Evolutionary conservation across 495 filamentous ascomycete species (phyloP), one percentile per base, ranked within the genome.

Genomic region (Parathielavia appendiculata): DNA sequence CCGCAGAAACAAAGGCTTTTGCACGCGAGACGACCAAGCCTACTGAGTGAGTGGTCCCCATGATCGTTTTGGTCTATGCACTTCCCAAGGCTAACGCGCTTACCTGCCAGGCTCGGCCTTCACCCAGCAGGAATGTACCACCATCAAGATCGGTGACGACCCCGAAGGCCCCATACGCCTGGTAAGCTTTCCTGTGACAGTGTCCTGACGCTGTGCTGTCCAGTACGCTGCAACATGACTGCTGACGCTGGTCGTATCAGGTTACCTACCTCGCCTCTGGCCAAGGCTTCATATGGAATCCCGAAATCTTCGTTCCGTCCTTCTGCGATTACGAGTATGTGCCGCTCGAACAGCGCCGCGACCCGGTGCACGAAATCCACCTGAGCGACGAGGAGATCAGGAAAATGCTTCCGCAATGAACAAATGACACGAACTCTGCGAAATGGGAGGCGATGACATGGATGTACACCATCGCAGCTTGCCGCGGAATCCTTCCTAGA

Each of bases 271-370:
- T 88, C 44, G 79, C 83, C 54, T 81, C 82, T 5, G 84, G 79
- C 58, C 85, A 88, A 69, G 85, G 85, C 46, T 88, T 86, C 64
- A 79, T 83, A 19, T 88, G 85, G 85, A 88, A 87, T 69, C 85
- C 85, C 69, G 80, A 83, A 62, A 76, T 82, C 63, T 83, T 83
- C 67, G 70, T 83, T 4, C 79, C 80, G 0, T 82, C 80, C 8
- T 81, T 80, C 48, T 71, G 81, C 58, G 79, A 83, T 62, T 75
- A 71, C 70, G 78, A 81, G 44, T 83, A 81, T 60, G 73, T 76
- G 41, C 79, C 77, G 12, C 77, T 88, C 64, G 85, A 87, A 66
- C 79, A 81, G 66, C 82, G 80, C 60, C 81, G 79, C 61, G 85
- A 88, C 35, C 85, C 84, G 0, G 82, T 88, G 17, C 74, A 85